Evolutionary conservation across 208 protist genomes (phyloP), one percentile per base, ranked within the genome.

Genomic region (Wallacemonas sp.): DNA sequence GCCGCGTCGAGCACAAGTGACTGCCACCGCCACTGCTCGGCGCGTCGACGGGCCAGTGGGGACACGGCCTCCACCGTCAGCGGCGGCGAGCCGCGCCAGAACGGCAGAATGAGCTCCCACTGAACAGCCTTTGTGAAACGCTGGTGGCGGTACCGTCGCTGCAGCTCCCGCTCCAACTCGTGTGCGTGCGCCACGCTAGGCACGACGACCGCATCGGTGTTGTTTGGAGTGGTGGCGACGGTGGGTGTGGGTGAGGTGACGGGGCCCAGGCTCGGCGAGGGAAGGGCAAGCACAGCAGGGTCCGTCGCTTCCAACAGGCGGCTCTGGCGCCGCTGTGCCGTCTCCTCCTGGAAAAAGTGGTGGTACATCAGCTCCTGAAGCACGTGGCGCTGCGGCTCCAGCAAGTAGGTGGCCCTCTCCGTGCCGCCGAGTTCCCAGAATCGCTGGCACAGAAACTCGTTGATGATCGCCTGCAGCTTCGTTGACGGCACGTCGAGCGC

Each of bases 21-120:
- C 5, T 64, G 33, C 77, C 77, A 83, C 47, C 27, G 27, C 30
- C 49, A 48, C 48, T 83, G 77, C 55, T 83, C 77, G 34, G 55
- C 36, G 3, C 62, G 55, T 6, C 77, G 77, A 0, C 77, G 77
- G 16, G 75, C 46, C n/a, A n/a, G 39, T 1, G 77, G 72, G 12
- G 67, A 69, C 52, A 46, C 68, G 17, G 57, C 64, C 39, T 54
- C 41, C 3, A 83, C 30, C 14, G 77, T 70, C 2, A 68, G 52
- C 6, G 77, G 77, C 23, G 55, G 32, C 2, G 60, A 55, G 5
- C 55, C 26, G 14, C 24, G 46, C 34, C 58, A 68, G 61, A 60
- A 83, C 14, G 46, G 38, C 44, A 83, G 57, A 30, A 78, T 34
- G 27, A 38, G 23, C 2, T 75, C 65, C 56, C 64, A 78, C 46